Base-by-base conservation (phyloP, 192 early-diverging fungal genomes). In the Nowakowskiella sp. region DNA sequence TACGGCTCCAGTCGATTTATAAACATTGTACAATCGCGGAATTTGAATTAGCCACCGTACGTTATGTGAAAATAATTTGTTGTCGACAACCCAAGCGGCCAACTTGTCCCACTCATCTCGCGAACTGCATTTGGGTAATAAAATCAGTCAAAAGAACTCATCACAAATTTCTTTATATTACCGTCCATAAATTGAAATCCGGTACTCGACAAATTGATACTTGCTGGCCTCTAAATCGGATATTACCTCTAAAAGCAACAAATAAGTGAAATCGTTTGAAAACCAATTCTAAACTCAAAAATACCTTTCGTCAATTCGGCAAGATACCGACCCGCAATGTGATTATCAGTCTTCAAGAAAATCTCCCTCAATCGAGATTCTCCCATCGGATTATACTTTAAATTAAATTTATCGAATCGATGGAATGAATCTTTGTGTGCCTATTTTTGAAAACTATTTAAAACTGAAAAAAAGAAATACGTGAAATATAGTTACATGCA, bases 351-450 rank as follows among this genome's bases (percentile, higher is more conserved):
- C 71, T 97, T 97, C 67, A 97, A 70, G 55, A 97, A 97, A 50
- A 97, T 94, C 63, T 93, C 91, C 44, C 93, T 70, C 42, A 97
- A 66, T 52, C 93, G 89, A 30, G 88, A 91, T 64, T 94, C 91
- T 23, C 93, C 93, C 42, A 97, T 74, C 6, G 93, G 93, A 51
- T 92, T 92, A 64, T 97, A 97, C 64, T 97, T 94, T 22, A 91
- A 66, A 60, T 97, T 97, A 76, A 97, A 97, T 66, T 94, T 93
- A 72, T 93, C 93, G 51, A 96, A 93, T 31, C 90, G 74, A 71
- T 96, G 91, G 75, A 92, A 96, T 1, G 91, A 88, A 70, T 90
- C 90, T 48, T 91, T 90, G 73, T 96, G 91, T 0, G 91, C 88
- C 76, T 60, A 53, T 4, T 31, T 7, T 10, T 19, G 10, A 7